Evolutionary conservation across 148 eudicot genomes (phyloP), one percentile per base, ranked within the genome.

Genomic region (Agrostemma githago): DNA sequence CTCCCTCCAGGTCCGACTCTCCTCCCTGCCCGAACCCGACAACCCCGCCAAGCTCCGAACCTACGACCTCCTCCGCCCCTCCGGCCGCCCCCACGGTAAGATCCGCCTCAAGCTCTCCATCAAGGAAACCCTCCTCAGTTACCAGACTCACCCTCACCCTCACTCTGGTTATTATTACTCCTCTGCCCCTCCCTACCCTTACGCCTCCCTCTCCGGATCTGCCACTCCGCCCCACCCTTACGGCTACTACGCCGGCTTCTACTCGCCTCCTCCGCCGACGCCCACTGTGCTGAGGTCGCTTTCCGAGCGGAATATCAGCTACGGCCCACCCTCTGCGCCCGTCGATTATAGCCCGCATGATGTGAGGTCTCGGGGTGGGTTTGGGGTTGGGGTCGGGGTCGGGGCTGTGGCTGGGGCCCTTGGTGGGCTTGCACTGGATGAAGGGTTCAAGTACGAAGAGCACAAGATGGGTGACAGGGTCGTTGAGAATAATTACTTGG

Each of bases 11-110:
- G 4, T 89, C 73, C 82, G 79, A 3, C 82, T 92, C 34, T 59
- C 77, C 3, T 87, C 88, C 61, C 73, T 88, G 10, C 69, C 76
- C 16, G 85, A 85, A 72, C 79, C 85, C 11, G 79, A 70, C 16
- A 88, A 86, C 34, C 63, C 72, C 6, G 21, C 62, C 46, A 72
- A 73, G 1, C 2, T 83, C 71, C 83, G 83, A 5, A 53, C 81
- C 10, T 85, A 78, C 44, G 87, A 86, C 0, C 77, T 90, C 51
- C 84, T 78, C 37, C 93, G 98, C 0, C 93, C 98, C 6, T 93
- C 98, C 5, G 98, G 98, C 1, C 83, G 98, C 0, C 82, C 88
- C 34, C 90, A 93, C 4, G 98, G 98, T 1, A 90, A 90, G 86
- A 82, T 93, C 83, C 84, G 85, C 0, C 39, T 93, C 6, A 90